Base-by-base conservation (phyloP, 2,329 filamentous ascomycete species). In the Fusarium kyushuense region DNA sequence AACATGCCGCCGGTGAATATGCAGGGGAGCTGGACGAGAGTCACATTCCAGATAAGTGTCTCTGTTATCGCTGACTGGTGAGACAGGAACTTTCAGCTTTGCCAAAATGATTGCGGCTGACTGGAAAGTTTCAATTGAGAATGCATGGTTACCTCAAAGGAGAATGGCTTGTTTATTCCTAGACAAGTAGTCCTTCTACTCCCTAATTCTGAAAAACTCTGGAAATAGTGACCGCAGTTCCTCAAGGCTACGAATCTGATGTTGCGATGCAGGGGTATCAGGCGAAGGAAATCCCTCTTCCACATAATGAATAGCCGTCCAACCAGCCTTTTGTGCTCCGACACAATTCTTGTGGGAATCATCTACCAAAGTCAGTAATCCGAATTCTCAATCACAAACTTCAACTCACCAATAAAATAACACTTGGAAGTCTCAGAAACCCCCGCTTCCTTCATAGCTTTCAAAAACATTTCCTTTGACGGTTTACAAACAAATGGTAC, bases 401-500 rank as follows among this genome's bases (percentile, higher is more conserved):
- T 9, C 3, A 7, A 11, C 92, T 76, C 82, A 96, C 93, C 94
- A 68, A 99, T 92, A 77, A 97, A 99, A 76, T 91, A 98, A 78
- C 95, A 97, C 84, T 45, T 90, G 84, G 14, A 83, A 80, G 25
- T 86, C 83, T n/a, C 86, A 84, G 2, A 92, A 87, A 1, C 89
- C 0, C 54, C 91, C 0, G 95, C 94, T 71, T 98, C 92, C 43
- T 79, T 82, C 91, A 97, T 97, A 5, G 92, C 96, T 79, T 96
- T 97, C 33, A 86, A 85, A 76, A 89, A 99, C 91, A 97, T 96
- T 35, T 89, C 88, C 48, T 84, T 84, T 54, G 91, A 86, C 2
- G 96, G 96, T 78, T 99, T 99, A 82, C 96, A 97, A 35, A 96
- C 80, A 60, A 99, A 84, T 3, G 88, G 90, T 30, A 87, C 81